These are phyloP conservation scores for Monilinia fructicola DNA, from an alignment of 2,329 filamentous ascomycete genomes.

Conservation along the genomic window DNA sequence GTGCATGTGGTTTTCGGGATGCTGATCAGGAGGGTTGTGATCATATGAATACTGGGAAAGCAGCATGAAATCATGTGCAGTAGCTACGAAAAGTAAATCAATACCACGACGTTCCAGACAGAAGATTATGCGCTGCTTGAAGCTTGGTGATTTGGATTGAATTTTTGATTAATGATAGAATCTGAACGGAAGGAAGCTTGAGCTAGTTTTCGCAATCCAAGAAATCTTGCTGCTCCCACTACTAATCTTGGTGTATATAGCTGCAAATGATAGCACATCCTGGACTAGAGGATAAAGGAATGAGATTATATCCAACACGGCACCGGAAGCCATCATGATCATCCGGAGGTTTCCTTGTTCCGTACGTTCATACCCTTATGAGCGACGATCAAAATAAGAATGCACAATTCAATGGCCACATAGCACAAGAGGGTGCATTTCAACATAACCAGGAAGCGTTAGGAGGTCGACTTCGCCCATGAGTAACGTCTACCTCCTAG, in stretches of 20 bases:
- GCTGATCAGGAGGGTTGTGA: slow-evolving; percentile 39
- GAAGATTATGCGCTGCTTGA: background rate
- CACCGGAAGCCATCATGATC: background rate
- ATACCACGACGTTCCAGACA: slow-evolving; percentile 37
- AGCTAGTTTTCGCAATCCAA: background rate
- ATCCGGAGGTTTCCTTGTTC: too few species aligned
- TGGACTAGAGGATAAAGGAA: background rate
- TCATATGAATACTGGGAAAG: slow-evolving; percentile 35
- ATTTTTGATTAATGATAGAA: slow-evolving; percentile 3
- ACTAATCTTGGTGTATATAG: background rate
- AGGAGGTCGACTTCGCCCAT: background rate
- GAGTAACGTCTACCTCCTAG: too few species aligned
- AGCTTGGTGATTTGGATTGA: slow-evolving; percentile 15
- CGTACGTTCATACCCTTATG: too few species aligned
- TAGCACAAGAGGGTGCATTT: background rate
- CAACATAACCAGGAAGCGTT: background rate
- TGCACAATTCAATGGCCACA: too few species aligned
- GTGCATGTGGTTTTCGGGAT: slow-evolving; percentile 40
- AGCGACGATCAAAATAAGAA: too few species aligned
- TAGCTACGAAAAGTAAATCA: slow-evolving; percentile 38
- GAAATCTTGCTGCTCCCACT: background rate
- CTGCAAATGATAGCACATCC: background rate
- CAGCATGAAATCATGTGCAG: slow-evolving; percentile 37
- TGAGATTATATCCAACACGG: too few species aligned
- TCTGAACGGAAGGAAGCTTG: background rate